Evolutionary conservation across 2,329 filamentous ascomycete genomes (phyloP), one percentile per base, ranked within the genome.

Genomic region (Botryotinia convoluta): DNA sequence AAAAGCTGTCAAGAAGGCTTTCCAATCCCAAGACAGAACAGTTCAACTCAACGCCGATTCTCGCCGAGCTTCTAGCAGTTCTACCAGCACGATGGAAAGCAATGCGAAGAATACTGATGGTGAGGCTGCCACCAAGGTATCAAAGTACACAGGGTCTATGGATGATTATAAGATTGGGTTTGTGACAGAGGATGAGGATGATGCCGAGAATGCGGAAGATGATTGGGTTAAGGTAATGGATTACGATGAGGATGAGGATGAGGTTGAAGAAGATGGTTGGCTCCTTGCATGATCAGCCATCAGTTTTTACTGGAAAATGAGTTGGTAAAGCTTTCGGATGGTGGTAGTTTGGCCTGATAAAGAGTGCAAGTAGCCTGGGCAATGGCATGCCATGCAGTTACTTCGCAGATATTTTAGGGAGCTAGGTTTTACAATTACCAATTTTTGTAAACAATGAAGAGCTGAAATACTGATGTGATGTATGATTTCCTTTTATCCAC

Each of bases 281-380:
- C 32, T 61, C 7, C 9, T n/a, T 39, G 32, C 59, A 39, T 39
- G 35, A 61, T 18, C 7, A 39, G 1, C 26, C 22, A n/a, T 18
- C 22, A n/a, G 2, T 16, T 9, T 4, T 39, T 7, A 39, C 22
- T n/a, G 14, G 22, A 22, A 39, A 16, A 7, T 39, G 0, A 7
- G 7, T 6, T 9, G 35, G 1, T 1, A 0, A 16, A 9, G 22
- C 5, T 61, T 39, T 61, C 10, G 3, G 5, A 2, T 4, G 22
- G 14, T 4, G 6, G 22, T 39, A 16, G 2, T 22, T 5, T 16
- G 35, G 22, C 1, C 0, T 16, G 48, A 54, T 7, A 16, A 3
- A 7, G 5, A n/a, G 4, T n/a, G 0, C 9, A 39, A n/a, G 22
- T 26, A 14, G 59, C 7, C 4, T 22, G 2, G 35, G 8, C 6